Conservation (phyloP, 768 basidiomycete species). For the Boletus insuetus region DNA sequence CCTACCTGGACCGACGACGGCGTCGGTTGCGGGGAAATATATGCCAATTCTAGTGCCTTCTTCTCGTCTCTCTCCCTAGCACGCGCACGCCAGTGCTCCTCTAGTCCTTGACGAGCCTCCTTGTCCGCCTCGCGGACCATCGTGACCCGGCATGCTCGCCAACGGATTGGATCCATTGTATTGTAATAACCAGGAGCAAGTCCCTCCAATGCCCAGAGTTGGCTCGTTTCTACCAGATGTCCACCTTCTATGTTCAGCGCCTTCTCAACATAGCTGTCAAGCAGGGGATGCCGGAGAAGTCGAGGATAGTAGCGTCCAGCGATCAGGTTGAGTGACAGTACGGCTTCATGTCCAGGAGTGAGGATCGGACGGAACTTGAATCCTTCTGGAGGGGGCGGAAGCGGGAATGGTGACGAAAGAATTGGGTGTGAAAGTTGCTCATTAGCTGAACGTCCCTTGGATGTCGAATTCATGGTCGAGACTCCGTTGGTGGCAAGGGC, state of each 20-base stretch:
- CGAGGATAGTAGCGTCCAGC: conserved; percentile 81
- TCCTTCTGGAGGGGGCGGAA: conserved; percentile 65
- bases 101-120: conserved; percentile 44
- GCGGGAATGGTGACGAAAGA: conserved; percentile 34
- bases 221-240: conserved; percentile 41
- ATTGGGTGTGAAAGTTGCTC: conserved; percentile 38
- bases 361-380: conserved; percentile 72
- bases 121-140: conserved; percentile 66
- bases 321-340: conserved; percentile 67
- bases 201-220: conserved; percentile 73
- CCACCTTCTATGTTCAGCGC: conserved; percentile 38
- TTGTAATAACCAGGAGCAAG: conserved; percentile 64
- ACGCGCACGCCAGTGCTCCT: conserved; percentile 36
- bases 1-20: not conserved
- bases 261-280: conserved; percentile 40
- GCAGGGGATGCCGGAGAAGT: conserved; percentile 62
- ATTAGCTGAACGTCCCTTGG: conserved; percentile 21
- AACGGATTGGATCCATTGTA: conserved; percentile 63
- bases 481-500: conserved; percentile 18
- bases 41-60: conserved; percentile 11
- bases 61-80: conserved; percentile 29
- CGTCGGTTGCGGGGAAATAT: conserved; percentile 13
- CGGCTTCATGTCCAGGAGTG: conserved; percentile 55
- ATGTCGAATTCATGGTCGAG: conserved; percentile 4
- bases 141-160: conserved; percentile 46